Evolutionary conservation across 495 filamentous ascomycete species (phyloP).

Genomic region (Letharia lupina): DNA sequence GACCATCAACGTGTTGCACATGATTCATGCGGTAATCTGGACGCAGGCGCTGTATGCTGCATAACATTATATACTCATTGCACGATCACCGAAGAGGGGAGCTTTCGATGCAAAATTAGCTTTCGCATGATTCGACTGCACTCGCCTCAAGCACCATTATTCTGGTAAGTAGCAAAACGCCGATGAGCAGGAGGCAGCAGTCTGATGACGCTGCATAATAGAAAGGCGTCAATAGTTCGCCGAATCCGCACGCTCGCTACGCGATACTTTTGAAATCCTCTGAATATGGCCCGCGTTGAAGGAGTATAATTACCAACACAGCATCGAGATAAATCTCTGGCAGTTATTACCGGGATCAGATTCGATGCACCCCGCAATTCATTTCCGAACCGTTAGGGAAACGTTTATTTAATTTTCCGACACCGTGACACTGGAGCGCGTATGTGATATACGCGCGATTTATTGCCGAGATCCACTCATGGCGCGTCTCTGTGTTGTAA

Average conservation of each 20-base stretch:
- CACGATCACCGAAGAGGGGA: background rate
- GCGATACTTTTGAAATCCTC: background rate
- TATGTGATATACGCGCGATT: background rate
- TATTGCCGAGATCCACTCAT: background rate
- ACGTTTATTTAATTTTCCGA: conserved; percentile 7
- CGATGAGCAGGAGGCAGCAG: too few species aligned
- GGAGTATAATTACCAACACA: background rate
- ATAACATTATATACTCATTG: background rate
- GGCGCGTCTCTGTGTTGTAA: background rate
- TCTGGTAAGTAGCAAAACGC: background rate
- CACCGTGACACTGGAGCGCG: conserved; percentile 5
- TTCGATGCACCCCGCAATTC: conserved; percentile 2
- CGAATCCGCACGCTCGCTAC: background rate
- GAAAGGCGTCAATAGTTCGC: background rate
- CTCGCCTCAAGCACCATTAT: background rate
- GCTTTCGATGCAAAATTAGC: background rate
- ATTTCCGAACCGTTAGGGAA: background rate
- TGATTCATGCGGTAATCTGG: background rate
- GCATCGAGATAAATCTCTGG: background rate
- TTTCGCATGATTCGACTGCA: background rate
- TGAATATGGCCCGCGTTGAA: background rate
- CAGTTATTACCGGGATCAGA: background rate
- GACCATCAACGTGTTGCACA: background rate
- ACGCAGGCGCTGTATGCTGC: background rate
- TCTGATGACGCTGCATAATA: background rate